Evolutionary conservation across 371 early-diverging fungal species (phyloP).

Genomic region (Thermomucor indicae-seudaticae): DNA sequence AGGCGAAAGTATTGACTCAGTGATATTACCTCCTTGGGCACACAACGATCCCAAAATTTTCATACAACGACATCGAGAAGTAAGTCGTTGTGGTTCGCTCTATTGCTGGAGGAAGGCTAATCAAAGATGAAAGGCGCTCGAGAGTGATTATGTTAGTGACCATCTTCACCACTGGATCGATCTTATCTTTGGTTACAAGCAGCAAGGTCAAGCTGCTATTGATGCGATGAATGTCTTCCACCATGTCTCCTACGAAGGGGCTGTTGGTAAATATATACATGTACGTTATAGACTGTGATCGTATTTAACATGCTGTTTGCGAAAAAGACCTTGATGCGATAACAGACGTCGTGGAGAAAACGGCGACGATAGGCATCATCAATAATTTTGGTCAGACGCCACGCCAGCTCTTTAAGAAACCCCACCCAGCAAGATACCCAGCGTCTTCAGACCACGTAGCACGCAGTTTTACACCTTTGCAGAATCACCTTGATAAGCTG

Average conservation of each 20-base stretch:
- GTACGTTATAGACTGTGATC: background rate
- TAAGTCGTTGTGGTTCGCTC: slow-evolving; percentile 1
- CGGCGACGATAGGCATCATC: slow-evolving; percentile 90
- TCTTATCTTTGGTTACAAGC: slow-evolving; percentile 87
- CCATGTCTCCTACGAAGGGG: slow-evolving; percentile 89
- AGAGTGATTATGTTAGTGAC: slow-evolving; percentile 84
- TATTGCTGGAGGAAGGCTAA: background rate
- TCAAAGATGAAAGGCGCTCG: slow-evolving; percentile 59
- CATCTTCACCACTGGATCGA: slow-evolving; percentile 90
- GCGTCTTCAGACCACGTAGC: slow-evolving; percentile 30
- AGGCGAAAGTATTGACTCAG: slow-evolving; percentile 72
- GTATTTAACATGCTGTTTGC: background rate
- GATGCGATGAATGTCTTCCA: slow-evolving; percentile 88
- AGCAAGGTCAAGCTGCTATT: slow-evolving; percentile 77
- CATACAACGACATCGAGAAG: slow-evolving; percentile 80
- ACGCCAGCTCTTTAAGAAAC: slow-evolving; percentile 74
- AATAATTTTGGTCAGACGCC: slow-evolving; percentile 97
- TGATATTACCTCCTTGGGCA: slow-evolving; percentile 85
- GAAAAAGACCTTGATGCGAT: slow-evolving; percentile 72
- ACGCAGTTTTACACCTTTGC: slow-evolving; percentile 43
- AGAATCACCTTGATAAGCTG: slow-evolving; percentile 49
- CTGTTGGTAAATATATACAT: slow-evolving; percentile 51
- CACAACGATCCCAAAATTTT: slow-evolving; percentile 82
- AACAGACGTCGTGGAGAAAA: slow-evolving; percentile 83
- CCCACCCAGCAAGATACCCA: slow-evolving; percentile 60